phyloP scores from a whole-genome alignment of 2,329 filamentous ascomycete species.

The Fusarium sp. region DNA sequence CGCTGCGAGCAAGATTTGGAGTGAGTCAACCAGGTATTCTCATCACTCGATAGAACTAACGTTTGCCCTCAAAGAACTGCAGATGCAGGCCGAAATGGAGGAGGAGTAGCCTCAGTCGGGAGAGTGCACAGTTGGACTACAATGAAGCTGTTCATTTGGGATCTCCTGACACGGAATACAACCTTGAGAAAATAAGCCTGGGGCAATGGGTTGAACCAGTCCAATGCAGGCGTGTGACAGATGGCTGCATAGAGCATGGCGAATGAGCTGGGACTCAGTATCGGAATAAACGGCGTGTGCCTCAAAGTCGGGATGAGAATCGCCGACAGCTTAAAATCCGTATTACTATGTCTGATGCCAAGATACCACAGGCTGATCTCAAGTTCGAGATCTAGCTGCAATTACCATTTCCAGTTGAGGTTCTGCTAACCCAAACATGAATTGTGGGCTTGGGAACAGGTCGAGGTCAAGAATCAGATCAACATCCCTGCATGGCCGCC shows the following conservation, averaged over 20 bases:
- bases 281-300: slow-evolving; percentile 8
- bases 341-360: background rate
- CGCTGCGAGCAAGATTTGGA: slow-evolving; percentile 77
- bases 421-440: background rate
- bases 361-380: background rate
- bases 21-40: slow-evolving; percentile 54
- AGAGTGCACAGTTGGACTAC: background rate
- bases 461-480: background rate
- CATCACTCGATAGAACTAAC: slow-evolving; percentile 9
- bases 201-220: slow-evolving; percentile 21
- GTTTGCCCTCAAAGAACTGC: slow-evolving; percentile 53
- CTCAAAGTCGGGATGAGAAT: slow-evolving; percentile 1
- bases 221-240: slow-evolving; percentile 15
- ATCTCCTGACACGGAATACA: background rate
- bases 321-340: background rate
- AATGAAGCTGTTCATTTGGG: background rate
- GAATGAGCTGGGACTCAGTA: slow-evolving; percentile 4
- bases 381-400: slow-evolving; percentile 3
- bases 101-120: slow-evolving; percentile 51
- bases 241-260: slow-evolving; percentile 19
- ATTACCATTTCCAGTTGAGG: background rate
- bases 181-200: slow-evolving; percentile 12
- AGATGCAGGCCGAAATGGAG: slow-evolving; percentile 64
- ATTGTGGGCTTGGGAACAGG: background rate
- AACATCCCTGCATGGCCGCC: slow-evolving; percentile 3